These are phyloP conservation scores for Globisporangium abappressorium DNA, from an alignment of 352 stramenopile species.

Conservation along the genomic window DNA sequence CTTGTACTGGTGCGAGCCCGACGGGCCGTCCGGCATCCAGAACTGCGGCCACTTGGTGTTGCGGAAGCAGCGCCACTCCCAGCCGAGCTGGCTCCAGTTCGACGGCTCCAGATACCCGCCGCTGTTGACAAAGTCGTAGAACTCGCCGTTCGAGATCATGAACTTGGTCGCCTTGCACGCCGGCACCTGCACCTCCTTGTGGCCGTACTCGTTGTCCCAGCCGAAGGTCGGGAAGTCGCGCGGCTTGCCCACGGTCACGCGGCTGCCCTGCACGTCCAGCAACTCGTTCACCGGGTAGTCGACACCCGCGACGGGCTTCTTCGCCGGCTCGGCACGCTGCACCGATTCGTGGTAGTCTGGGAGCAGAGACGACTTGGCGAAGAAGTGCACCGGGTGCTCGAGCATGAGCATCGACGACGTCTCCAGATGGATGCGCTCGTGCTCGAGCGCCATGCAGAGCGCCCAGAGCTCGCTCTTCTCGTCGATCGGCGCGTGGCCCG, in stretches of 20 bases:
- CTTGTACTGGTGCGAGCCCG: slow-evolving; percentile 92
- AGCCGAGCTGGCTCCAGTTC: slow-evolving; percentile 92
- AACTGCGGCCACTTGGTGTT: slow-evolving; percentile 97
- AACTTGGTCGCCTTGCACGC: slow-evolving; percentile 88
- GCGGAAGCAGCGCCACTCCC: slow-evolving; percentile 93
- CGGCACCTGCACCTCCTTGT: slow-evolving; percentile 81
- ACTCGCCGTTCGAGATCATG: slow-evolving; percentile 96
- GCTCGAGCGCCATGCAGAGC: slow-evolving; percentile 94
- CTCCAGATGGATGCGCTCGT: slow-evolving; percentile 97
- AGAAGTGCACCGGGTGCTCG: slow-evolving; percentile 89
- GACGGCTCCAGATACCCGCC: slow-evolving; percentile 90
- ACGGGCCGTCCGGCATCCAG: slow-evolving; percentile 90
- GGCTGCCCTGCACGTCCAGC: slow-evolving; percentile 63
- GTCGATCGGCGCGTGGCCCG: slow-evolving; percentile 74
- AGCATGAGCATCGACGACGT: slow-evolving; percentile 96
- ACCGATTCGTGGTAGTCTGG: slow-evolving; percentile 82
- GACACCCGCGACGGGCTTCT: slow-evolving; percentile 60
- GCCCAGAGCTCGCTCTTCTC: slow-evolving; percentile 90
- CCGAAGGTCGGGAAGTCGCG: slow-evolving; percentile 92
- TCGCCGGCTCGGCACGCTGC: slow-evolving; percentile 23
- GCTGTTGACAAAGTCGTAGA: slow-evolving; percentile 92
- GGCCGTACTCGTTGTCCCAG: slow-evolving; percentile 98
- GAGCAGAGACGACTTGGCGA: slow-evolving; percentile 82
- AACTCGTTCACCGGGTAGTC: slow-evolving; percentile 91
- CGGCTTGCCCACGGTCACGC: slow-evolving; percentile 89